These are phyloP conservation scores for Candida boidinii DNA, from an alignment of 805 yeast species.

Conservation along the genomic window DNA sequence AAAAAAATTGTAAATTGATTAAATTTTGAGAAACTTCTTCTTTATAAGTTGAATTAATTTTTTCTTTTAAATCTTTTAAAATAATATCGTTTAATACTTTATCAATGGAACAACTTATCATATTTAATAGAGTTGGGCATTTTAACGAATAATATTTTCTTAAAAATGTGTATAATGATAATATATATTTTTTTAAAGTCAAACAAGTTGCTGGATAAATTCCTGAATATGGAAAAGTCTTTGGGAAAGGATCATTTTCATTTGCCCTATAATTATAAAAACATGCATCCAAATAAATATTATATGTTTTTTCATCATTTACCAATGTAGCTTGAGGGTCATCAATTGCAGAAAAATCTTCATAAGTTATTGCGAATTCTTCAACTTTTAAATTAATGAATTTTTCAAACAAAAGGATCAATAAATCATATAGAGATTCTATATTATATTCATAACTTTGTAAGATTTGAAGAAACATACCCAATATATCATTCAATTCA, in stretches of 20 bases:
- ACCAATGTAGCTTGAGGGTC: slow-evolving; percentile 84
- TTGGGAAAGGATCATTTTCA: slow-evolving; percentile 35
- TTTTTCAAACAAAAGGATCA: slow-evolving; percentile 49
- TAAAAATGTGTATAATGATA: slow-evolving; percentile 55
- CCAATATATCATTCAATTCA: slow-evolving; percentile 53
- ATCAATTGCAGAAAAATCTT: slow-evolving; percentile 59
- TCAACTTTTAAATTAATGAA: slow-evolving; percentile 48
- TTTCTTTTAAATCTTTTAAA: slow-evolving; percentile 50
- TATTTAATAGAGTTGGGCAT: slow-evolving; percentile 49
- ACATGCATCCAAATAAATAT: slow-evolving; percentile 43
- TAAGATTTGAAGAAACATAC: slow-evolving; percentile 66
- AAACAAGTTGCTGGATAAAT: slow-evolving; percentile 84
- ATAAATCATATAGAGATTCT: slow-evolving; percentile 49
- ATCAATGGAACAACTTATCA: slow-evolving; percentile 58
- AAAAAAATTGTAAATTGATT: slow-evolving; percentile 81
- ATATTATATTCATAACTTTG: slow-evolving; percentile 62
- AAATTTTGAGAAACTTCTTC: slow-evolving; percentile 87
- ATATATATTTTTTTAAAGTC: slow-evolving; percentile 56
- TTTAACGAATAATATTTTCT: slow-evolving; percentile 58
- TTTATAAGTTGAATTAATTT: slow-evolving; percentile 64
- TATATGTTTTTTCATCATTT: slow-evolving; percentile 48
- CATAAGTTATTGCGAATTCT: slow-evolving; percentile 54
- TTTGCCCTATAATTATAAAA: slow-evolving; percentile 15
- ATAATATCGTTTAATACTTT: slow-evolving; percentile 59
- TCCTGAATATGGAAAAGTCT: slow-evolving; percentile 78